phyloP scores from a whole-genome alignment of 495 filamentous ascomycete genomes.

The Penicillium paradoxum region DNA sequence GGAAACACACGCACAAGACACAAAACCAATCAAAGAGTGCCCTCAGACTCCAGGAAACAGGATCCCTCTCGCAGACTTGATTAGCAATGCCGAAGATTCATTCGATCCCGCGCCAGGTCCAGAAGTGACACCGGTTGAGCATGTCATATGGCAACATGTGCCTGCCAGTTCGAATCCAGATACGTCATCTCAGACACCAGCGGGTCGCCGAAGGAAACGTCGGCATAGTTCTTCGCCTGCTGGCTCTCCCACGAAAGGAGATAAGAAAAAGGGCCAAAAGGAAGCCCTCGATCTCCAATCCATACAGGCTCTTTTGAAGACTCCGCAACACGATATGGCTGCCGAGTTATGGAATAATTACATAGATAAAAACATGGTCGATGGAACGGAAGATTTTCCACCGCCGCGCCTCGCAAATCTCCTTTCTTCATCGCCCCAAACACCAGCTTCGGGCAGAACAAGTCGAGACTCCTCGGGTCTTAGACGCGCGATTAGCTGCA shows the following conservation, averaged over 20 bases:
- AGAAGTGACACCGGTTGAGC: constrained; percentile 62
- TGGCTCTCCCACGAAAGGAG: constrained; percentile 60
- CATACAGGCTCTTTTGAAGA: constrained; percentile 55
- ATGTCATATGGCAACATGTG: constrained; percentile 64
- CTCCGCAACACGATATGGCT: constrained; percentile 77
- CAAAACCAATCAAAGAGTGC: constrained; percentile 42
- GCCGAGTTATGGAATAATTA: constrained; percentile 85
- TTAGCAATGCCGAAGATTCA: constrained; percentile 64
- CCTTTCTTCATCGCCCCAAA: constrained; percentile 68
- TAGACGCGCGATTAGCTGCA: constrained; percentile 69
- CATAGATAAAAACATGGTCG: constrained; percentile 44
- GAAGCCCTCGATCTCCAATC: constrained; percentile 47
- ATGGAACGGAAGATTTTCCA: constrained; percentile 32
- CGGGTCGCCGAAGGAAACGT: constrained; percentile 58
- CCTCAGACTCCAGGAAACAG: constrained; percentile 71
- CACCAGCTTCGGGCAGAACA: constrained; percentile 39
- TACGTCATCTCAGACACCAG: constrained; percentile 42
- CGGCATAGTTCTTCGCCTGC: constrained; percentile 75
- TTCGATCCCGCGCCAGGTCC: constrained; percentile 33
- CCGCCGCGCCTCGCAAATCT: constrained; percentile 57
- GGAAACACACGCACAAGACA: constrained; percentile 16
- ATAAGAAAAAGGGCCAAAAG: constrained; percentile 37
- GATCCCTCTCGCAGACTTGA: constrained; percentile 73
- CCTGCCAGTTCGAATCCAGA: constrained; percentile 43
- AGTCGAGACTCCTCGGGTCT: constrained; percentile 49